Evolutionary conservation across 345 rosid genomes (phyloP), one percentile per base, ranked within the genome.

Genomic region (Sisymbrium irio): DNA sequence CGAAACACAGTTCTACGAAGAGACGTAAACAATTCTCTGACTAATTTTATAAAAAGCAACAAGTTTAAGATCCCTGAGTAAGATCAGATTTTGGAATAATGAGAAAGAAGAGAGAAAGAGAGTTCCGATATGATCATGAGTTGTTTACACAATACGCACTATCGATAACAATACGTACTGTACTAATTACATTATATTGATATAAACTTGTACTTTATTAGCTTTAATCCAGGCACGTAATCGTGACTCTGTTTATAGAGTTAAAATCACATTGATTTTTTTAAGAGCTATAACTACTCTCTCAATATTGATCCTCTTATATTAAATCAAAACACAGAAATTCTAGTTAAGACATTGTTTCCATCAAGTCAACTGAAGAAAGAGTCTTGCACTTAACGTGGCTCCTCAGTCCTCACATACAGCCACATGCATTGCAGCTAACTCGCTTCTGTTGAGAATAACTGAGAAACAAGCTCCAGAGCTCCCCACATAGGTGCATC

Each of bases 401-500:
- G 32, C 39, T 62, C n/a, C 25, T 33, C 32, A 12, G n/a, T n/a
- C n/a, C 61, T 55, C 61, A 15, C 18, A n/a, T n/a, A n/a, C n/a
- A n/a, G n/a, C n/a, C n/a, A n/a, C n/a, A n/a, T n/a, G n/a, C n/a
- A n/a, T n/a, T n/a, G n/a, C n/a, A n/a, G n/a, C n/a, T n/a, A 35
- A 54, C 62, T 62, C 51, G 55, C 71, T 69, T 79, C 83, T 14
- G 73, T 42, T 37, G 88, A 76, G 69, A 83, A 87, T 9, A 92
- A 70, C 70, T 78, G 80, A 65, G 84, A 65, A 46, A 80, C 92
- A 79, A 89, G 89, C 37, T 87, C 81, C 66, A 83, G 78, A 64
- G 84, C 89, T 67, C 85, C 96, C 85, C 78, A 80, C 89, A 92
- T 87, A 6, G 98, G 85, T 40, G 88, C 85, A 73, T 92, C 98